phyloP scores from a whole-genome alignment of 345 rosid species.

The Zanthoxylum bungeanum region DNA sequence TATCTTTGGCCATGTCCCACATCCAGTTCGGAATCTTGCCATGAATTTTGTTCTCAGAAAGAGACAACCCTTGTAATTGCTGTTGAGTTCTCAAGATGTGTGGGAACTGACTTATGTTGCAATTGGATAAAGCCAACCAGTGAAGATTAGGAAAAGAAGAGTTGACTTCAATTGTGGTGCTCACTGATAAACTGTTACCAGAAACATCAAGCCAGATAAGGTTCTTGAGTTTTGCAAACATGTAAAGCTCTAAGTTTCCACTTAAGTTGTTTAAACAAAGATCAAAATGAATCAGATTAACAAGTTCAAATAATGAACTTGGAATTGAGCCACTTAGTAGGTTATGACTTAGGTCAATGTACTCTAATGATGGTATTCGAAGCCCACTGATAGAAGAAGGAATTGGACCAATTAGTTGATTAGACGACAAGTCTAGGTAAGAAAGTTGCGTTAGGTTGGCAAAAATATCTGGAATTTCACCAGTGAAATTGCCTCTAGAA shows the following conservation, averaged over 20 bases:
- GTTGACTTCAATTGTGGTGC: too few species aligned
- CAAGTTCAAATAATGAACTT: constrained; percentile 1
- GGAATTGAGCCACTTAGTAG: constrained; percentile 12
- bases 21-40: constrained; percentile 21
- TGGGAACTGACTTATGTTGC: neutral
- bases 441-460: neutral
- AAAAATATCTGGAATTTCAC: constrained; percentile 18
- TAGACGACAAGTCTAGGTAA: neutral
- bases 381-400: neutral
- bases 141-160: too few species aligned
- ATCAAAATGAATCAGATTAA: too few species aligned
- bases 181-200: neutral
- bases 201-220: constrained; percentile 16
- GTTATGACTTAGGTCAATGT: neutral
- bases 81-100: neutral
- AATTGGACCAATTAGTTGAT: neutral
- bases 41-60: constrained; percentile 22
- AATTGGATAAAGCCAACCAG: too few species aligned
- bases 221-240: constrained; percentile 19
- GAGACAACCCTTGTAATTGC: neutral
- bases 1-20: neutral
- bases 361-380: neutral
- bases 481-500: neutral
- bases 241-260: too few species aligned
- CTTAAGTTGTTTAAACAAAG: too few species aligned